Base-by-base conservation (phyloP, 1,139 yeast species). In the Sugiyamaella pinicola region DNA sequence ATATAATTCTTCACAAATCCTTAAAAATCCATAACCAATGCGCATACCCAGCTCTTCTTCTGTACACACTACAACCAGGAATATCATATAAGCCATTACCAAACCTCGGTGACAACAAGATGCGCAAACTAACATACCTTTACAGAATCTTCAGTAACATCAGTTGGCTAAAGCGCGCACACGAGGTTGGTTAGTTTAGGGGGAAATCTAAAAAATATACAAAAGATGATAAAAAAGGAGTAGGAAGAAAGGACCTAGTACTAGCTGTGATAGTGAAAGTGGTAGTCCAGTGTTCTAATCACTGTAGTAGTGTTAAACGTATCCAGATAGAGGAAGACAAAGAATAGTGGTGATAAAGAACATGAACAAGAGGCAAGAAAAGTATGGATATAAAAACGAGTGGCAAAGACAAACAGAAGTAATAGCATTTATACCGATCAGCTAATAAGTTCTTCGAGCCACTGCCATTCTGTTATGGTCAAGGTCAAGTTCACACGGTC, bases 91-190 rank as follows among this genome's bases (percentile, higher is more conserved):
- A 28, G 38, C 40, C 54, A 41, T 26, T 51, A 51, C 54, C 54
- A 51, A 51, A 51, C 54, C 54, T 51, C 54, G 44, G 35, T 22
- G 38, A 28, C 34, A 31, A n/a, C 24, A 24, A 18, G 29, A 28
- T 26, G 38, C 31, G 26, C 43, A 38, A 3, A 18, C 26, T 35
- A 58, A 67, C 71, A 61, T 67, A 69, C 72, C 68, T 64, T 65
- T 33, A 69, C 68, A 54, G 69, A 65, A 35, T 56, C 48, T 55
- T 68, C 70, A 55, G 70, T 61, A 47, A 69, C 69, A 60, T 69
- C 72, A 52, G 60, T 54, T 46, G 72, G 72, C 71, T 67, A 59
- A 42, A 42, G 46, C 42, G 29, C 29, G 17, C 51, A 55, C 51
- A 55, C 55, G 56, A 50, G 53, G 58, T 41, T 47, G 55, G 63